Evolutionary conservation across 2,329 filamentous ascomycete species (phyloP).

Genomic region (Didymella glomerata): DNA sequence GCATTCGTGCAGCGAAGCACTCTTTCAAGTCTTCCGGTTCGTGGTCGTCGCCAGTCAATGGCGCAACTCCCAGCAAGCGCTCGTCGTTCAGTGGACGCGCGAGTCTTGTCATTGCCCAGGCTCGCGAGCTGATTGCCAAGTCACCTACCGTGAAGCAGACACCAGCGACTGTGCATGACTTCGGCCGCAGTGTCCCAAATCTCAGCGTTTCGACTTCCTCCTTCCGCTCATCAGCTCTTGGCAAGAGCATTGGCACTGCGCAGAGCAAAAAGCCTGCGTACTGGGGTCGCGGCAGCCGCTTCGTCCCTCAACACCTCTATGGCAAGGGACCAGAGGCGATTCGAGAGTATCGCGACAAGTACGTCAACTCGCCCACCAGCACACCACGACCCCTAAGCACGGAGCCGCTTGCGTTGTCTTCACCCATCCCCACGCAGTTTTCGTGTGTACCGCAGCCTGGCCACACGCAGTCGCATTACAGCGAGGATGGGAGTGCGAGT

Average conservation of each 20-base stretch:
- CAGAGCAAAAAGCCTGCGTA: constrained; percentile 40
- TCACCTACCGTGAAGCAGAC: constrained; percentile 17
- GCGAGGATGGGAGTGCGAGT: constrained; percentile 22
- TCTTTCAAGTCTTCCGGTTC: constrained; percentile 24
- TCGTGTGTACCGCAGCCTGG: constrained; percentile 27
- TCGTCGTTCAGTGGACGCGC: constrained; percentile 25
- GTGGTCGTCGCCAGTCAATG: constrained; percentile 21
- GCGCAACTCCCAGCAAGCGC: constrained; percentile 16
- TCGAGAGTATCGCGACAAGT: constrained; percentile 36
- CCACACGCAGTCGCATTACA: constrained; percentile 21
- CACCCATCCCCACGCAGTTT: constrained; percentile 35
- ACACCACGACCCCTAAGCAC: constrained; percentile 25
- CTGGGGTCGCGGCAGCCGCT: constrained; percentile 43
- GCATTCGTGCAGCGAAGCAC: constrained; percentile 34
- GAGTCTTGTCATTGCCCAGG: constrained; percentile 32
- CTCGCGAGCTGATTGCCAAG: constrained; percentile 24
- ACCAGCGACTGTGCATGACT: constrained; percentile 32
- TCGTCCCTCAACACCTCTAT: constrained; percentile 48
- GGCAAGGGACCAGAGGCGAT: constrained; percentile 46
- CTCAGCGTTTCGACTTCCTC: constrained; percentile 28
- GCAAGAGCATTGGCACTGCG: constrained; percentile 21
- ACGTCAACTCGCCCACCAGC: constrained; percentile 26
- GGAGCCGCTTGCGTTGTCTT: constrained; percentile 35
- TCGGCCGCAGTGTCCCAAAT: constrained; percentile 40
- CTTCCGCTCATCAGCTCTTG: constrained; percentile 22